Conservation (phyloP, 352 stramenopile species). For the Globisporangium solare region DNA sequence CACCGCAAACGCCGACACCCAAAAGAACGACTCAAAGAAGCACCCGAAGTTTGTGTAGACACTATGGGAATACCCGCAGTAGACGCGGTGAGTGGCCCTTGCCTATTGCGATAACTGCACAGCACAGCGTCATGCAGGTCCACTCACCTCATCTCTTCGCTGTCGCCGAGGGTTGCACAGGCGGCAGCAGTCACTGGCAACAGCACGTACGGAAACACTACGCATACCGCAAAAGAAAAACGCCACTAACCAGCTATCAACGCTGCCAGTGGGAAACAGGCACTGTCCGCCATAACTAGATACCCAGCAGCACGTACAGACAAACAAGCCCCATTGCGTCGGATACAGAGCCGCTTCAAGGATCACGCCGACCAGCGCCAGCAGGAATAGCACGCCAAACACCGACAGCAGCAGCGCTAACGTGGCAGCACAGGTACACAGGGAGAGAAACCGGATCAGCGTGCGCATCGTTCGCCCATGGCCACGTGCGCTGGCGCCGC, state of each 20-base stretch:
- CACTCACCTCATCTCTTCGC: slow-evolving; percentile 42
- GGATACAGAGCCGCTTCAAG: slow-evolving; percentile 53
- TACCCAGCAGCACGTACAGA: slow-evolving; percentile 27
- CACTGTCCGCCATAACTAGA: neutral
- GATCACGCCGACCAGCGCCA: slow-evolving; percentile 53
- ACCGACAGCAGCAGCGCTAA: slow-evolving; percentile 34
- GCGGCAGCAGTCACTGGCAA: slow-evolving; percentile 54
- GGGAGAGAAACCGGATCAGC: neutral
- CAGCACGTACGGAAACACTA: slow-evolving; percentile 64
- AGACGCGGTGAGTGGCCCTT: too few species aligned
- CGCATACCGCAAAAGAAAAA: neutral
- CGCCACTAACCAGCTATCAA: neutral
- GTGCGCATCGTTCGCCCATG: neutral
- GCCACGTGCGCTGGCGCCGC: neutral
- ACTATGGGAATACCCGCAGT: slow-evolving; percentile 11
- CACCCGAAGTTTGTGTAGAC: slow-evolving; percentile 63
- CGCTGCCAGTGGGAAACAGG: neutral
- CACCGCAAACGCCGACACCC: slow-evolving; percentile 56
- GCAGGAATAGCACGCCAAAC: slow-evolving; percentile 43
- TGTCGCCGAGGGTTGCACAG: slow-evolving; percentile 43
- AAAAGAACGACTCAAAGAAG: slow-evolving; percentile 73
- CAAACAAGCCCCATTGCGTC: slow-evolving; percentile 64
- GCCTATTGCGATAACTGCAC: neutral
- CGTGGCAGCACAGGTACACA: slow-evolving; percentile 1
- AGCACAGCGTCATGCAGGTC: neutral